These are phyloP conservation scores for Cryphonectria nitschkei DNA, from an alignment of 2,329 filamentous ascomycete species.

Conservation along the genomic window DNA sequence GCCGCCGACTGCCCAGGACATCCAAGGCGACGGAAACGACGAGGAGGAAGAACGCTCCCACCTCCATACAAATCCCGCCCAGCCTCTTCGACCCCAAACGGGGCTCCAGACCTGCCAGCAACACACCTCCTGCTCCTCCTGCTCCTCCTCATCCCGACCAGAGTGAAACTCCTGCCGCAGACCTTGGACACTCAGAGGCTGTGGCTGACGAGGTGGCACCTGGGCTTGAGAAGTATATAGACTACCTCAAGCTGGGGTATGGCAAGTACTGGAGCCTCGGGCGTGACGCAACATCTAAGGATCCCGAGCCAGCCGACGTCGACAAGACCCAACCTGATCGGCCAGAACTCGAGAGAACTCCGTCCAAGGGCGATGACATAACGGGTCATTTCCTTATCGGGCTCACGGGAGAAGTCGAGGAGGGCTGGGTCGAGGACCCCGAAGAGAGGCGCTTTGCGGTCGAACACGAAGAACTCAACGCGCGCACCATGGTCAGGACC, in stretches of 20 bases:
- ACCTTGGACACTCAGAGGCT: background rate
- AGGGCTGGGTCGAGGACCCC: constrained; percentile 39
- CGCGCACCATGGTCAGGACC: constrained; percentile 66
- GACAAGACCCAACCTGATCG: constrained; percentile 25
- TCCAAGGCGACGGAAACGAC: constrained; percentile 8
- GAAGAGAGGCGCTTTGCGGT: constrained; percentile 38
- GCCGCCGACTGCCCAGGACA: constrained; percentile 52
- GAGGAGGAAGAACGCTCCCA: constrained; percentile 35
- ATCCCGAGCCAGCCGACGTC: background rate
- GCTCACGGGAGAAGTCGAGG: constrained; percentile 66
- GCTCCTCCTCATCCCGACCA: background rate
- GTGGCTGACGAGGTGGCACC: constrained; percentile 38
- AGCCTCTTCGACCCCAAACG: constrained; percentile 26
- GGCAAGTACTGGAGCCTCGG: constrained; percentile 66
- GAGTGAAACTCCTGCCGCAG: constrained; percentile 14
- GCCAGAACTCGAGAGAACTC: constrained; percentile 13
- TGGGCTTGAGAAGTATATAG: constrained; percentile 60
- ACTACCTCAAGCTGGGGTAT: constrained; percentile 69
- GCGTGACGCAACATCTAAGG: constrained; percentile 18
- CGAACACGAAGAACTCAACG: constrained; percentile 44
- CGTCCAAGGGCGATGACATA: constrained; percentile 29
- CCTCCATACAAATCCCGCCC: constrained; percentile 24
- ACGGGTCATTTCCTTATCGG: constrained; percentile 67
- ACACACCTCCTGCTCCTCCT: constrained; percentile 1
- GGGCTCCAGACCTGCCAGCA: constrained; percentile 6